Conservation (phyloP, 805 yeast genomes). For the Cyberlindnera mycetangii region DNA sequence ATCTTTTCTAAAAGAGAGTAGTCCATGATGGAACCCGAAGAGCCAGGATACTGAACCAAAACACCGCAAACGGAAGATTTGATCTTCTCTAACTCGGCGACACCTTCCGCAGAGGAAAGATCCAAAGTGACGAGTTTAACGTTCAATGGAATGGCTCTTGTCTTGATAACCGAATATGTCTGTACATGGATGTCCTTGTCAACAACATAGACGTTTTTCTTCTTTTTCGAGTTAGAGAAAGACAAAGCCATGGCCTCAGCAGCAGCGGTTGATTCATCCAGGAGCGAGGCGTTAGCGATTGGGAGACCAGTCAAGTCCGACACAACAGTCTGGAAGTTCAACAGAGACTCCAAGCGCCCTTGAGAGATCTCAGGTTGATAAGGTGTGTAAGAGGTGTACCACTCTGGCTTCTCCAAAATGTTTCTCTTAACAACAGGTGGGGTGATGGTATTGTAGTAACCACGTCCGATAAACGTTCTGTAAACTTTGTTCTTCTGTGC, state of each 20-base stretch:
- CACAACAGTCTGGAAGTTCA: slow-evolving; percentile 91
- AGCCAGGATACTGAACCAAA: slow-evolving; percentile 85
- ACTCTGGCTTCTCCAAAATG: slow-evolving; percentile 88
- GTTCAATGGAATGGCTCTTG: slow-evolving; percentile 75
- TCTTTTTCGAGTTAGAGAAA: slow-evolving; percentile 62
- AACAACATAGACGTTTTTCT: slow-evolving; percentile 64
- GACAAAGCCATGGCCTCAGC: slow-evolving; percentile 94
- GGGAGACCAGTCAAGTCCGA: slow-evolving; percentile 89
- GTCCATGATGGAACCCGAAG: slow-evolving; percentile 68
- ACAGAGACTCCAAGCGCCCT: slow-evolving; percentile 86
- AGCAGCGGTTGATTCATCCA: slow-evolving; percentile 97
- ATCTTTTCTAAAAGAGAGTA: slow-evolving; percentile 48
- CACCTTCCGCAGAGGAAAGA: slow-evolving; percentile 42
- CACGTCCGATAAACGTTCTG: slow-evolving; percentile 85
- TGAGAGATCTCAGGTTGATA: slow-evolving; percentile 98
- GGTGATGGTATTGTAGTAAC: slow-evolving; percentile 84
- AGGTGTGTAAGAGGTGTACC: slow-evolving; percentile 99
- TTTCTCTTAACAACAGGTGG: slow-evolving; percentile 95
- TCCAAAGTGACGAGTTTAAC: slow-evolving; percentile 63
- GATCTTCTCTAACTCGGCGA: slow-evolving; percentile 33
- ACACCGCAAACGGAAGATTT: slow-evolving; percentile 65
- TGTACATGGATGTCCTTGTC: slow-evolving; percentile 81
- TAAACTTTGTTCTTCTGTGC: slow-evolving; percentile 74
- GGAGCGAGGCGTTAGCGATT: slow-evolving; percentile 90
- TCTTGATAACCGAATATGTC: slow-evolving; percentile 71